A percentile compares a stretch with the other conserved stretches of the same genome.
These are phyloP conservation scores for Avicennia marina DNA, from an alignment of 257 asterid species.

Conservation along the genomic window DNA sequence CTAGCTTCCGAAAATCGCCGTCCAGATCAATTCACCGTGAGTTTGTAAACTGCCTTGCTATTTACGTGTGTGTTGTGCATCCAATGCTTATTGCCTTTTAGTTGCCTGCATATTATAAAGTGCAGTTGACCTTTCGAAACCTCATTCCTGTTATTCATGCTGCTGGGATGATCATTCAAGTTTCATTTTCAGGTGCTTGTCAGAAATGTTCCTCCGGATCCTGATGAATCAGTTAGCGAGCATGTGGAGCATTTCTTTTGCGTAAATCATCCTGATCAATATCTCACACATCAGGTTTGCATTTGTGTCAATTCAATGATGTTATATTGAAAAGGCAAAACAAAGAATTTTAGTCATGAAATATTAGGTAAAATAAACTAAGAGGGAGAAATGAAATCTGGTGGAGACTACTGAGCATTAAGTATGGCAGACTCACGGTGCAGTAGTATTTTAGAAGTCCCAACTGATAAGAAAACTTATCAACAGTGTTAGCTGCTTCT, in stretches of 20 bases:
- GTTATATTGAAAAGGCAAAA: too few relatives aligned
- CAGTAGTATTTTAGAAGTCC: too few relatives aligned
- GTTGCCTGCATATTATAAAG: neutral
- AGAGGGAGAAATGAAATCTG: too few relatives aligned
- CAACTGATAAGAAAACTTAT: too few relatives aligned
- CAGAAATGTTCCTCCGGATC: conserved; percentile 92
- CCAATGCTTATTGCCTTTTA: too few relatives aligned
- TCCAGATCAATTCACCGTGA: conserved; percentile 85
- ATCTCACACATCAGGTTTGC: conserved; percentile 73
- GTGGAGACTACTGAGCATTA: too few relatives aligned
- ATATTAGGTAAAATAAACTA: too few relatives aligned
- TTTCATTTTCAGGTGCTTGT: conserved; percentile 66
- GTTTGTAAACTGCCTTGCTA: conserved; percentile 23
- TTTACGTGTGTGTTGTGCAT: neutral
- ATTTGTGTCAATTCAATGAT: conserved; percentile 4
- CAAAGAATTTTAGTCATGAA: too few relatives aligned
- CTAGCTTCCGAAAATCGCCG: conserved; percentile 81
- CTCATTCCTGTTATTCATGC: neutral
- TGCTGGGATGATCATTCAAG: neutral
- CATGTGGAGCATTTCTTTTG: conserved; percentile 96
- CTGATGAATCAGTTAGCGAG: conserved; percentile 84
- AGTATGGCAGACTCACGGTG: too few relatives aligned
- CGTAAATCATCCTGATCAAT: conserved; percentile 79
- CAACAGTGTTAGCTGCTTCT: too few relatives aligned
- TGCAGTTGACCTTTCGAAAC: neutral